Percentiles rank a stretch among this genome's conserved stretches.
Evolutionary conservation across 352 stramenopile genomes (phyloP).

Genomic region (Peronospora belbahrii): DNA sequence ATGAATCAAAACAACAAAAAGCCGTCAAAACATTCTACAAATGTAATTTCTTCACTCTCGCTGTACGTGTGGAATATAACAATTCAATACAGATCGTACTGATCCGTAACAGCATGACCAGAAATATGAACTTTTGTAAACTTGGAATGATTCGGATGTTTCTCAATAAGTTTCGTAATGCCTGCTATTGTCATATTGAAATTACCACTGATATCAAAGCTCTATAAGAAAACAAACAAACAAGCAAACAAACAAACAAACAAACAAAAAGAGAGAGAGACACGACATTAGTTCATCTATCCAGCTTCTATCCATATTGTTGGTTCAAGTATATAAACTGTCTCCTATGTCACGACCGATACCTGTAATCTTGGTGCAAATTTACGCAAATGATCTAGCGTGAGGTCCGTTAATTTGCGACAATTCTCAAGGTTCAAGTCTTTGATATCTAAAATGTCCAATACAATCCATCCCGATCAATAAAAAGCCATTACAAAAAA

Average conservation of each 20-base stretch:
- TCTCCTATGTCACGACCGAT: no score
- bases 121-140: constrained; percentile 84
- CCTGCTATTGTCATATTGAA: constrained; percentile 87
- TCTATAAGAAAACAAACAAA: constrained; percentile 39
- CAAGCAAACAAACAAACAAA: no score
- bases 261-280: no score
- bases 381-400: constrained; percentile 73
- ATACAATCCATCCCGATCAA: no score
- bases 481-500: no score
- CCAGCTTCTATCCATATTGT: no score
- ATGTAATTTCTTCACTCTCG: neutral
- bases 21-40: neutral
- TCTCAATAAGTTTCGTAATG: constrained; percentile 86
- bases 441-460: constrained; percentile 85
- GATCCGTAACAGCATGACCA: constrained; percentile 71
- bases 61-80: no score
- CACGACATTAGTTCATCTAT: no score
- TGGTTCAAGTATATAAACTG: no score
- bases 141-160: constrained; percentile 86
- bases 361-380: constrained; percentile 77
- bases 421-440: constrained; percentile 87
- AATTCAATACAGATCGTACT: constrained; percentile 43
- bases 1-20: neutral
- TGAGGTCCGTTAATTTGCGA: constrained; percentile 77
- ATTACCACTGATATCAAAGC: constrained; percentile 79